Base-by-base conservation (phyloP, 768 basidiomycete genomes). In the Kwoniella dejecticola region DNA sequence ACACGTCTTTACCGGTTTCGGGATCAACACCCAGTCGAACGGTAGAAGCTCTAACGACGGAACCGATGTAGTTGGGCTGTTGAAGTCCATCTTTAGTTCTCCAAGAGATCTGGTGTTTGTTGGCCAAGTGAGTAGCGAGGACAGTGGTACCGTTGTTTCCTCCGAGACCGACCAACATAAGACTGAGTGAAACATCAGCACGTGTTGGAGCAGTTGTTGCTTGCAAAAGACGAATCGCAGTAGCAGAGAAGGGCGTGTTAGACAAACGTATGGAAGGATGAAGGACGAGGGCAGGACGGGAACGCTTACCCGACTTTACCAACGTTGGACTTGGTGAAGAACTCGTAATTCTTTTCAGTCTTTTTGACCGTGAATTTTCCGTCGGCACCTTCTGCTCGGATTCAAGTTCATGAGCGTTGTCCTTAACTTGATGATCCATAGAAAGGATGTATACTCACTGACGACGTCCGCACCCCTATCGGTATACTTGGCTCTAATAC, bases 71-170 rank as follows among this genome's bases (percentile, higher is more conserved):
- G 83, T 99, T 97, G 75, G 96, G 96, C 77, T 88, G 89, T 81
- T 95, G 90, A 63, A 89, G 72, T 50, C 95, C 93, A 31, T 83
- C 81, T 84, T 96, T 97, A 81, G 93, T 98, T 81, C 86, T 85
- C 96, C 95, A 99, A 62, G 84, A 81, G 79, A 98, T 91, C 80
- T 89, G 87, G 83, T 98, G 89, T 69, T 87, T 87, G 84, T 98
- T 98, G 72, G 96, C 96, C 70, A 96, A 85, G 77, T 97, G 87
- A 63, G 94, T 96, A 12, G 96, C 94, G 66, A 87, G 88, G 48
- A 98, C 84, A 26, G 95, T 98, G 48, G 89, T 85, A 52, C 95
- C 96, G 76, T 99, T 99, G 85, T 99, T 99, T 53, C 96, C 95
- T 60, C 95, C 95, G 60, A 93, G 81, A 62, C 96, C 96, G 70